These are phyloP conservation scores for Acanthamoeba sp. DNA, from an alignment of 208 protist genomes.

Conservation along the genomic window DNA sequence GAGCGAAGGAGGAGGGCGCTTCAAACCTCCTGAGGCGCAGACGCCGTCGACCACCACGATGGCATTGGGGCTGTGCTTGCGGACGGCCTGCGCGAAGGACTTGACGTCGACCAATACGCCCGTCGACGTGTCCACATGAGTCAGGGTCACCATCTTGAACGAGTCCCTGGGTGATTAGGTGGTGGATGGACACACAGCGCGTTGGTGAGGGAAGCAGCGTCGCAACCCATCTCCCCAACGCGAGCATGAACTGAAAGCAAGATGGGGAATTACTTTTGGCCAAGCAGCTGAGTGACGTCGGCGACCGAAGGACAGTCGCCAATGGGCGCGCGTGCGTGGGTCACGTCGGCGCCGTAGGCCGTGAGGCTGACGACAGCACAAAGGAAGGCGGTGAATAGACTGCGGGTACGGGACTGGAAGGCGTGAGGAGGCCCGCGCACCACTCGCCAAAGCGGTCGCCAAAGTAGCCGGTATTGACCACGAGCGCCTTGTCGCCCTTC, in stretches of 20 bases:
- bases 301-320: slow-evolving; percentile 41
- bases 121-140: slow-evolving; percentile 76
- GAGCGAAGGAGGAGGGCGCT: neutral
- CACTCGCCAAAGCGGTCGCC: slow-evolving; percentile 78
- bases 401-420: neutral
- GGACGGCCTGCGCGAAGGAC: slow-evolving; percentile 48
- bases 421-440: neutral
- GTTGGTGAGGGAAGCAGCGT: no score
- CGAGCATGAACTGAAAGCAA: no score
- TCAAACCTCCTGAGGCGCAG: slow-evolving; percentile 56
- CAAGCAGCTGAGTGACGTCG: neutral
- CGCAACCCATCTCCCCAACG: no score
- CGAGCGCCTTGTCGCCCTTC: slow-evolving; percentile 73
- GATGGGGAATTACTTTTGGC: no score
- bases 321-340: neutral
- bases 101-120: slow-evolving; percentile 73
- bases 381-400: neutral
- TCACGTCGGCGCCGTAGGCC: slow-evolving; percentile 41
- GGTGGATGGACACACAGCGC: neutral
- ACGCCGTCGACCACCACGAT: slow-evolving; percentile 76
- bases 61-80: slow-evolving; percentile 50
- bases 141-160: slow-evolving; percentile 73
- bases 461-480: slow-evolving; percentile 79
- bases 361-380: slow-evolving; percentile 23
- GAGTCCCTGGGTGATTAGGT: neutral